phyloP scores from a whole-genome alignment of 805 yeast genomes.

The Cyberlindnera maritima region DNA sequence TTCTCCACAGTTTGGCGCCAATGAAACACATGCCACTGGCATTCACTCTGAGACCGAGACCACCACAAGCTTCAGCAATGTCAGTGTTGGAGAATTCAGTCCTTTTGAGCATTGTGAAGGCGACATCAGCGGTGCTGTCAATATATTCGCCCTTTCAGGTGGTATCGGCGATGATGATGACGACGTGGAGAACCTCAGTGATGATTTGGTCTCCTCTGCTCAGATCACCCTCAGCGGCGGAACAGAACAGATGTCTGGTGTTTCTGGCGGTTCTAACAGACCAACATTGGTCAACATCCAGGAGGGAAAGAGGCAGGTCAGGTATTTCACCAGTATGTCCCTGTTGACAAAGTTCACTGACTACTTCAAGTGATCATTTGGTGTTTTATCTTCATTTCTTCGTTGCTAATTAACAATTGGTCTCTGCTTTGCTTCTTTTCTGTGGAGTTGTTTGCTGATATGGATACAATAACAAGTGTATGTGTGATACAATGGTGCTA shows the following conservation, averaged over 20 bases:
- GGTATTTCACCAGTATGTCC: constrained; percentile 26
- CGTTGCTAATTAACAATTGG: neutral
- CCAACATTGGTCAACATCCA: constrained; percentile 16
- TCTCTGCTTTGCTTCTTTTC: neutral
- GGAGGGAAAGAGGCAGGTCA: constrained; percentile 22
- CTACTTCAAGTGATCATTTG: constrained; percentile 21
- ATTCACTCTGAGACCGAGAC: constrained; percentile 24
- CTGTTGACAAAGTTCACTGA: constrained; percentile 24
- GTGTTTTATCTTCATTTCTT: neutral
- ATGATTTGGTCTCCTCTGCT: constrained; percentile 19
- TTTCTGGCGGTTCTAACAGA: neutral
- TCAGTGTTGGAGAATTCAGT: constrained; percentile 23
- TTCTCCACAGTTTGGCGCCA: constrained; percentile 4
- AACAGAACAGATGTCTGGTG: neutral
- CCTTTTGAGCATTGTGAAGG: constrained; percentile 14
- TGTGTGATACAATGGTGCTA: neutral
- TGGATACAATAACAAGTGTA: neutral
- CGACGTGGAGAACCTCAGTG: constrained; percentile 13
- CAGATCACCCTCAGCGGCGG: constrained; percentile 22
- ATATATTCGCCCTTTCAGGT: constrained; percentile 5
- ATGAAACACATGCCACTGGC: neutral
- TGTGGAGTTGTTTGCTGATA: neutral
- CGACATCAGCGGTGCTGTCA: neutral
- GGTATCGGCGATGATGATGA: constrained; percentile 15
- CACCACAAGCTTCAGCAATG: constrained; percentile 23